Evolutionary conservation across 768 basidiomycete species (phyloP), one percentile per base, ranked within the genome.

Genomic region (Hydnomerulius pinastri): DNA sequence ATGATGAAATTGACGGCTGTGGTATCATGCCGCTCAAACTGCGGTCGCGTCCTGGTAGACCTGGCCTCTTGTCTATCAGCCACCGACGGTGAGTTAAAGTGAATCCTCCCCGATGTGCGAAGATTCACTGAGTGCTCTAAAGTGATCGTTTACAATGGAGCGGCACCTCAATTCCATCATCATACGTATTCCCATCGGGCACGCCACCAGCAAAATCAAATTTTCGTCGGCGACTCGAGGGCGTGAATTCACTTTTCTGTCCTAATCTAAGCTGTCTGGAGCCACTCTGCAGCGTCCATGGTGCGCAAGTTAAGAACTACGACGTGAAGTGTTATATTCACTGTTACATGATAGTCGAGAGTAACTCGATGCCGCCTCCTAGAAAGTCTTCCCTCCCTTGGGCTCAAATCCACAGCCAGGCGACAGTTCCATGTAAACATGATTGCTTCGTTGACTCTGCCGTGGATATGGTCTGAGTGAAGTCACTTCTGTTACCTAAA

Each of bases 201-300:
- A 27, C 20, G 10, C 24, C 29, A 15, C 27, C 37, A 52, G 49
- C 53, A 63, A 24, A 53, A 54, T 41, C 43, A 4, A 44, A 61
- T 20, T 47, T 67, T 15, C 52, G 55, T n/a, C 43, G 35, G 37
- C 72, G 67, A 25, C 52, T 82, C 5, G 48, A 63, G n/a, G 67
- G 59, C 12, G 56, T 76, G n/a, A 58, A 73, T 3, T 58, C 68
- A 3, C 54, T 73, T 1, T 84, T 85, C 50, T 85, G 83, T 64
- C 71, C 72, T 5, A 82, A 78, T 45, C 50, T 76, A 20, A 80
- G 73, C 45, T 85, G 83, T 49, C 24, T 77, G 1, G 73, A 74
- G 6, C 71, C 74, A 2, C 78, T 77, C 50, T 86, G 83, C 56
- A 57, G 63, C 35, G 69, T 71, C 2, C 83, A 85, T 62, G 56